Conservation (phyloP, 345 rosid species). For the Mangifera indica region DNA sequence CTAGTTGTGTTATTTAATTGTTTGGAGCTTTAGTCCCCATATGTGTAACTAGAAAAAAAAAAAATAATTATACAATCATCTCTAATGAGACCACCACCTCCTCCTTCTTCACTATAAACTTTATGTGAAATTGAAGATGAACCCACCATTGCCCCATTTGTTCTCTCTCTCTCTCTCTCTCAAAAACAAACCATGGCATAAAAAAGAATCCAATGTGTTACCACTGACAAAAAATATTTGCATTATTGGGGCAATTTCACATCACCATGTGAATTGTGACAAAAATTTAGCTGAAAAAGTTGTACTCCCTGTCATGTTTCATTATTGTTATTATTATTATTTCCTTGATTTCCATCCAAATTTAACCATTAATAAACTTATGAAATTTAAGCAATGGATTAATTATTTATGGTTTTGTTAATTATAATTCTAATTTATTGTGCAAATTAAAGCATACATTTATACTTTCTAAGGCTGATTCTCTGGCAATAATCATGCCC, state of each 20-base stretch:
- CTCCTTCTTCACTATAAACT: background rate
- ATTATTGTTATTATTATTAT: background rate
- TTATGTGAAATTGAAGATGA: background rate
- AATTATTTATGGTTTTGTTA: too few species aligned
- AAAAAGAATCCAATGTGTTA: slow-evolving; percentile 22
- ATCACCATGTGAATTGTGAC: slow-evolving; percentile 5
- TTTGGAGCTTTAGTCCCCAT: too few species aligned
- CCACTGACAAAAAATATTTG: background rate
- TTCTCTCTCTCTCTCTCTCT: slow-evolving; percentile 7
- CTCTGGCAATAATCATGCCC: background rate
- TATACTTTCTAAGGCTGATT: too few species aligned
- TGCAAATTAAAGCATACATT: too few species aligned
- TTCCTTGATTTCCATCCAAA: too few species aligned
- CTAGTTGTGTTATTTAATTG: too few species aligned
- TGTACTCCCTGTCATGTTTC: background rate
- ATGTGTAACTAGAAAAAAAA: too few species aligned
- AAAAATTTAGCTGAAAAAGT: background rate
- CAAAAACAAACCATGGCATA: background rate
- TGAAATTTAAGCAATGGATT: too few species aligned
- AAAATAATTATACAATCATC: background rate
- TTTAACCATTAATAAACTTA: background rate
- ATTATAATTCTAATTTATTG: too few species aligned
- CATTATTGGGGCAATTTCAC: slow-evolving; percentile 11
- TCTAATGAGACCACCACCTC: background rate
- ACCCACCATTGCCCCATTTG: slow-evolving; percentile 4